Percentiles rank a stretch among this genome's conserved stretches.
Conservation (phyloP, 106 monocot species). For the Chionographis japonica region DNA sequence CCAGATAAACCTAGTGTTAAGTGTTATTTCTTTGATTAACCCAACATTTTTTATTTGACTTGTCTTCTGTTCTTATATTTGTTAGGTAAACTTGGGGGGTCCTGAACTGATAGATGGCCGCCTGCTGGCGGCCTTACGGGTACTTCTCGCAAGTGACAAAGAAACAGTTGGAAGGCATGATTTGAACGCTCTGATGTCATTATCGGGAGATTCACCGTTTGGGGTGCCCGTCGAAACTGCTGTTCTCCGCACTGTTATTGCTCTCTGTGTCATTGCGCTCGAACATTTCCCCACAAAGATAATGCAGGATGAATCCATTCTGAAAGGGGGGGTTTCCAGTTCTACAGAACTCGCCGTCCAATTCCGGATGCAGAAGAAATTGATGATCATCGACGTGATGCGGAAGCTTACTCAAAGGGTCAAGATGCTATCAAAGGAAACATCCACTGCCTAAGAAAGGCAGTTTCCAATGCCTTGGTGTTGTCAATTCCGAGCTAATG, state of each 20-base stretch:
- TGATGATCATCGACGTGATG: slow-evolving; percentile 76
- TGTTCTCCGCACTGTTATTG: slow-evolving; percentile 61
- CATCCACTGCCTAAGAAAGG: slow-evolving; percentile 14
- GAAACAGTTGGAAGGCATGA: slow-evolving; percentile 30
- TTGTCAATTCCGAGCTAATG: background rate
- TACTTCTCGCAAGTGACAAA: slow-evolving; percentile 43
- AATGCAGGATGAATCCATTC: slow-evolving; percentile 80
- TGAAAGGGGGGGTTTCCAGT: slow-evolving; percentile 39
- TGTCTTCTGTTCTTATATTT: slow-evolving; percentile 1
- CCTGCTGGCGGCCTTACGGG: slow-evolving; percentile 73
- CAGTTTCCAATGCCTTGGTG: background rate
- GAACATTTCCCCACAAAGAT: slow-evolving; percentile 88
- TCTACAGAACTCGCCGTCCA: slow-evolving; percentile 61
- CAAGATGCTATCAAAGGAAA: slow-evolving; percentile 37
- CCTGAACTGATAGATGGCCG: slow-evolving; percentile 72
- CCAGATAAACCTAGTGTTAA: no score
- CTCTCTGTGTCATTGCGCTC: slow-evolving; percentile 64
- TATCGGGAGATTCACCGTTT: slow-evolving; percentile 57
- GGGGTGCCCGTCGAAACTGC: slow-evolving; percentile 54
- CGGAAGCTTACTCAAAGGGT: slow-evolving; percentile 62
- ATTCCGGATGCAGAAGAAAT: slow-evolving; percentile 89
- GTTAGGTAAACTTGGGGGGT: slow-evolving; percentile 82
- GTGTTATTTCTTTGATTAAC: background rate
- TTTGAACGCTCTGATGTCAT: slow-evolving; percentile 51
- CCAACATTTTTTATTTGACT: background rate